These are phyloP conservation scores for Hericium alpestre DNA, from an alignment of 768 basidiomycete genomes.

Conservation along the genomic window DNA sequence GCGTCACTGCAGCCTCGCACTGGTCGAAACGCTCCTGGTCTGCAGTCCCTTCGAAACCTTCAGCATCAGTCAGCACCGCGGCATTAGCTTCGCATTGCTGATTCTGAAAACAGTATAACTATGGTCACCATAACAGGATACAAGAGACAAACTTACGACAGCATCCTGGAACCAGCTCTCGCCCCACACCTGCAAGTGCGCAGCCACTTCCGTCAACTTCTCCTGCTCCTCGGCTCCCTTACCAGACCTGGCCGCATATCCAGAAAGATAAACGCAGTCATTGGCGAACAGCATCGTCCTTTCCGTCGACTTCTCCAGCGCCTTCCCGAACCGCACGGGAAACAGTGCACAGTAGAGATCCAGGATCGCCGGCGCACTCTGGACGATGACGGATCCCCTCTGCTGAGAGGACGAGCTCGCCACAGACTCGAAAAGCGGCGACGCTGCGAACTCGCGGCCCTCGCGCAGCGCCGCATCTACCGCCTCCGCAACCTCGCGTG, in stretches of 20 bases:
- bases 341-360: constrained; percentile 76
- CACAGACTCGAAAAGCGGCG: constrained; percentile 37
- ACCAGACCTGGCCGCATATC: constrained; percentile 12
- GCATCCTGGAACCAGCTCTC: constrained; percentile 64
- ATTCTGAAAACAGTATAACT: constrained; percentile 27
- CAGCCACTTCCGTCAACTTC: constrained; percentile 39
- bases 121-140: background rate
- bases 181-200: constrained; percentile 41
- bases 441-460: constrained; percentile 42
- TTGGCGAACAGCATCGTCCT: constrained; percentile 70
- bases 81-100: constrained; percentile 35
- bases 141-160: constrained; percentile 39
- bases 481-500: constrained; percentile 7
- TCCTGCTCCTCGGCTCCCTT: constrained; percentile 26
- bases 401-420: constrained; percentile 14
- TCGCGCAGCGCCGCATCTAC: constrained; percentile 10
- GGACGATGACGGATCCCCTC: constrained; percentile 43
- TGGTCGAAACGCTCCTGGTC: constrained; percentile 69
- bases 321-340: constrained; percentile 46
- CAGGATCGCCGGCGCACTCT: constrained; percentile 53
- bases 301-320: constrained; percentile 37
- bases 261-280: constrained; percentile 59
- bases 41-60: constrained; percentile 58
- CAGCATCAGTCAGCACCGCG: constrained; percentile 40
- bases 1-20: constrained; percentile 59